These are phyloP conservation scores for Phaeotremella skinneri DNA, from an alignment of 768 basidiomycete species.

Conservation along the genomic window DNA sequence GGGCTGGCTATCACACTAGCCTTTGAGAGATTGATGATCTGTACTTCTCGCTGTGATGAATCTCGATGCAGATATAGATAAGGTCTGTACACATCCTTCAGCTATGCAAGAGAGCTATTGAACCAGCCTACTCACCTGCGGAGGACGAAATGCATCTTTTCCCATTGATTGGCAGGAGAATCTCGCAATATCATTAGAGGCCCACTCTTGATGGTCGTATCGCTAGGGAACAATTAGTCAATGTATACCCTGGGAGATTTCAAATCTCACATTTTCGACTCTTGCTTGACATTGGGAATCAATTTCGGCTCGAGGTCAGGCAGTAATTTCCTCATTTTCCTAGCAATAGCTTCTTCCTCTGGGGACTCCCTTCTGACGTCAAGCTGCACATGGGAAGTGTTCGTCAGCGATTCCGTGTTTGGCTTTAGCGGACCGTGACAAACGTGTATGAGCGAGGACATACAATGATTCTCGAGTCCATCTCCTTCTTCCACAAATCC, in stretches of 20 bases:
- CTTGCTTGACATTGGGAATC: conserved; percentile 55
- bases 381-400: conserved; percentile 62
- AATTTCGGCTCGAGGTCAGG: conserved; percentile 43
- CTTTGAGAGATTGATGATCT: conserved; percentile 70
- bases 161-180: conserved; percentile 77
- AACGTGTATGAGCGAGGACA: conserved; percentile 30
- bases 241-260: background rate
- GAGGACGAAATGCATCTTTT: conserved; percentile 79
- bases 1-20: conserved; percentile 83
- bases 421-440: no score
- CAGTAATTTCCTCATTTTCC: conserved; percentile 23
- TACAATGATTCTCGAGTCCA: conserved; percentile 74
- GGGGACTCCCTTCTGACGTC: conserved; percentile 68
- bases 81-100: conserved; percentile 59
- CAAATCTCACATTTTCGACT: conserved; percentile 64
- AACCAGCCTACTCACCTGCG: conserved; percentile 60
- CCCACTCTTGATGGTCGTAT: conserved; percentile 80
- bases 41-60: conserved; percentile 76
- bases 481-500: conserved; percentile 76
- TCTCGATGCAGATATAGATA: conserved; percentile 85
- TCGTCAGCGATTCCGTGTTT: conserved; percentile 21
- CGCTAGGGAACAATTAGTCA: conserved; percentile 56
- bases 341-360: conserved; percentile 58
- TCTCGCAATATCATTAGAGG: conserved; percentile 75
- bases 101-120: background rate